Evolutionary conservation across 1,284 basidiomycete species (phyloP), one percentile per base, ranked within the genome.

Genomic region (Fomitopsis pinicola): DNA sequence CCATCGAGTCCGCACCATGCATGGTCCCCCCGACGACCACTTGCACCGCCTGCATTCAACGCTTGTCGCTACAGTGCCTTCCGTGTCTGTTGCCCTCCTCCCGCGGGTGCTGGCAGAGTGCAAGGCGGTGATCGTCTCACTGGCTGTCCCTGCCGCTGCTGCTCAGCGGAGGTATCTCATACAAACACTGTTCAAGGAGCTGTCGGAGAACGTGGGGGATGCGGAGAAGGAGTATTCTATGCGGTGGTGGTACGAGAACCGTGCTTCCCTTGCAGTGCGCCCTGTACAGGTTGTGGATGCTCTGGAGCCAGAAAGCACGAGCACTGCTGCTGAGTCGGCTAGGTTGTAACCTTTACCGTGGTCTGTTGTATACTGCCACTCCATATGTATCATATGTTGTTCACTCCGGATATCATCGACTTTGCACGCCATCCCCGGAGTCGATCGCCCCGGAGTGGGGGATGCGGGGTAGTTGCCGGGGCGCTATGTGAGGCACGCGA

Each of bases 181-280:
- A 9, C 75, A 82, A 40, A 82, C 80, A 10, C 67, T 89, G 40
- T 86, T 86, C 71, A 76, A 73, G 50, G 86, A 88, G 69, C 78
- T 90, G 22, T 73, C 83, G 64, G 82, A 86, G 66, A 77, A 77
- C 46, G 80, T 88, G 0, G 87, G 88, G 7, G 87, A 90, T 71
- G 73, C 75, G 58, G 87, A 89, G 76, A 89, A 87, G 72, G 84
- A 84, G 68, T 77, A 77, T 63, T 82, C 75, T 40, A 79, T 91
- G 71, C 72, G 71, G 42, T 91, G 89, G 89, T 91, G 89, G 89
- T 81, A 82, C 69, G 75, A 78, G 30, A 64, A 73, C 48, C 68
- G 73, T 9, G 61, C 62, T 14, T 63, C 63, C n/a, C 69, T 75
- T 30, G 58, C 19, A 3, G 63, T 26, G 33, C 33, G 10, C 17